Conservation (phyloP, 1,284 basidiomycete species). For the Trametes sp. region DNA sequence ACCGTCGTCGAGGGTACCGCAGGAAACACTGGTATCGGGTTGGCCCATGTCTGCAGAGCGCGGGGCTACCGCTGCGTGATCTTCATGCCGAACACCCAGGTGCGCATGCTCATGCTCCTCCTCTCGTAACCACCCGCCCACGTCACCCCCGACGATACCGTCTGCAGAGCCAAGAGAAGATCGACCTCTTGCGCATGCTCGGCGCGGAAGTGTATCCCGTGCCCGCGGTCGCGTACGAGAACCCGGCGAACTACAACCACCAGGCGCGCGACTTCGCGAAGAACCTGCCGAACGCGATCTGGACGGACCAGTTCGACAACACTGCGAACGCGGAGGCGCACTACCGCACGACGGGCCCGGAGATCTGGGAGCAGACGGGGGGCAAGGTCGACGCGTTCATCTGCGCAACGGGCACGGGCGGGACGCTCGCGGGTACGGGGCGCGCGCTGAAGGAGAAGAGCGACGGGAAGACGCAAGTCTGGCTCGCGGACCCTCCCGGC, state of each 20-base stretch:
- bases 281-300: conserved; percentile 88
- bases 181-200: conserved; percentile 95
- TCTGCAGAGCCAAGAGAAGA: conserved; percentile 92
- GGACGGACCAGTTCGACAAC: conserved; percentile 99
- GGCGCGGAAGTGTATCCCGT: conserved; percentile 97
- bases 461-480: conserved; percentile 84
- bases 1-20: conserved; percentile 98
- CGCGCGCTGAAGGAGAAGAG: conserved; percentile 88
- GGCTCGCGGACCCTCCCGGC: conserved; percentile 97
- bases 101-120: conserved; percentile 35
- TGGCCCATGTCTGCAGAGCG: conserved; percentile 94
- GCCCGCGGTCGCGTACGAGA: conserved; percentile 95
- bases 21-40: conserved; percentile 98
- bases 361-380: conserved; percentile 93
- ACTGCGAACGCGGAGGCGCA: conserved; percentile 90
- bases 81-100: conserved; percentile 98
- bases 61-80: conserved; percentile 99
- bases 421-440: conserved; percentile 92
- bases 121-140: not conserved
- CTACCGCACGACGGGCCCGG: conserved; percentile 92
- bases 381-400: conserved; percentile 90
- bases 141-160: no score
- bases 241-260: conserved; percentile 98
- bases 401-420: conserved; percentile 95
- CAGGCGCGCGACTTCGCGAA: conserved; percentile 92